These are phyloP conservation scores for Nakaseomyces nivariensis DNA, from an alignment of 1,139 yeast genomes.

Conservation along the genomic window DNA sequence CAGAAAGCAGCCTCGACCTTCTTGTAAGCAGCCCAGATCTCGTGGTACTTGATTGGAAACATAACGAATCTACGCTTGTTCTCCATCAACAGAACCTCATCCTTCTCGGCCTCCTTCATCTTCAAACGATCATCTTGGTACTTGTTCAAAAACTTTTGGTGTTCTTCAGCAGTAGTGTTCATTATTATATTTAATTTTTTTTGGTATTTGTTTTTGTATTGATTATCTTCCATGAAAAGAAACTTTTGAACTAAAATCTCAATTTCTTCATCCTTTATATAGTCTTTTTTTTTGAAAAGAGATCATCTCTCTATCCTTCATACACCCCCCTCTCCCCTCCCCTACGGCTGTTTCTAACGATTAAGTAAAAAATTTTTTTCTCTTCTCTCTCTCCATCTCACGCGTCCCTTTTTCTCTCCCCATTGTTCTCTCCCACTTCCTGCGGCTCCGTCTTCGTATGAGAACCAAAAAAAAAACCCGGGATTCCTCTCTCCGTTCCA, in stretches of 20 bases:
- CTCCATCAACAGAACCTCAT: constrained; percentile 82
- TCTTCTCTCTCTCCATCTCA: background rate
- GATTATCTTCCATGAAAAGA: too few relatives aligned
- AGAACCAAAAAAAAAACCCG: too few relatives aligned
- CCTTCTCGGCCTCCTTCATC: constrained; percentile 66
- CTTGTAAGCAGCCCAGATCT: constrained; percentile 98
- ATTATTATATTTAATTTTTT: constrained; percentile 27
- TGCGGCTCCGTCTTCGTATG: too few relatives aligned
- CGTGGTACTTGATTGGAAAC: constrained; percentile 96
- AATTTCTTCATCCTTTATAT: too few relatives aligned
- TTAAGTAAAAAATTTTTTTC: background rate
- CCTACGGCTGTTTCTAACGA: background rate
- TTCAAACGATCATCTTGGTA: constrained; percentile 63
- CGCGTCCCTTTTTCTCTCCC: background rate
- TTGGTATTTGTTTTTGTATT: too few relatives aligned
- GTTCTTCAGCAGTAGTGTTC: constrained; percentile 33
- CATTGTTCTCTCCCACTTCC: background rate
- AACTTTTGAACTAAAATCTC: too few relatives aligned
- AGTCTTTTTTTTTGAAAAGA: too few relatives aligned
- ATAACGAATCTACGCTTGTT: constrained; percentile 85
- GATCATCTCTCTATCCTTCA: background rate
- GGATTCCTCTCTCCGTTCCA: too few relatives aligned
- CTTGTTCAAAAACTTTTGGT: constrained; percentile 44
- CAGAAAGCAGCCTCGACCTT: constrained; percentile 99
- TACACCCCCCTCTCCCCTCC: background rate